phyloP scores from a whole-genome alignment of 352 stramenopile genomes.

The Aphanomyces euteiches region DNA sequence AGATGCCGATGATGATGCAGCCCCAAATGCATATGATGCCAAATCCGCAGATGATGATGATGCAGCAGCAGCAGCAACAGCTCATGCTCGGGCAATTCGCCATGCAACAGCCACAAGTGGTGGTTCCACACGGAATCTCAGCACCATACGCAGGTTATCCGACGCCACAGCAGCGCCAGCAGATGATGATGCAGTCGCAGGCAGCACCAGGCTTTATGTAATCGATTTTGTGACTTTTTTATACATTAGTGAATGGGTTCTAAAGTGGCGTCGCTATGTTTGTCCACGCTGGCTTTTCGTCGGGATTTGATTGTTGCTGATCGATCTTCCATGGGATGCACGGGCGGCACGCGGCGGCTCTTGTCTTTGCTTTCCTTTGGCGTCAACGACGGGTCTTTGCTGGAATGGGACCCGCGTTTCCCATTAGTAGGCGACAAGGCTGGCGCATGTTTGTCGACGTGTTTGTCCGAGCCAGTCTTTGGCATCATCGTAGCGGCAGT shows the following conservation, averaged over 20 bases:
- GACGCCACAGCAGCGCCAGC: background rate
- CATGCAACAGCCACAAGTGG: conserved; percentile 3
- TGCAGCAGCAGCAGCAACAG: background rate
- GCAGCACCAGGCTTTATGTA: background rate
- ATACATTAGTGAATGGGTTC: background rate
- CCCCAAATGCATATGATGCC: conserved; percentile 28
- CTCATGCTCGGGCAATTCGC: background rate
- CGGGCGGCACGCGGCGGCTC: conserved; percentile 7
- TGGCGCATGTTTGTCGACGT: conserved; percentile 10
- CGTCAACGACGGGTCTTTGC: background rate
- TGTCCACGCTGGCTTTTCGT: conserved; percentile 1
- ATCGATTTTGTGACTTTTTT: conserved; percentile 2
- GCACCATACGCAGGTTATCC: too few species aligned
- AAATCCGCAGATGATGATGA: background rate
- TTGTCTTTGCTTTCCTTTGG: conserved; percentile 24
- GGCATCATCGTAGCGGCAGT: background rate
- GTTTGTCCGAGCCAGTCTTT: conserved; percentile 1
- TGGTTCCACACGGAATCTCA: background rate
- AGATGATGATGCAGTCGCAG: conserved; percentile 4
- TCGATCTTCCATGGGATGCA: conserved; percentile 25
- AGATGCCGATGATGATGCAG: conserved; percentile 10
- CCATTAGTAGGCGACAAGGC: background rate
- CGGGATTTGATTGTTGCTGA: conserved; percentile 5
- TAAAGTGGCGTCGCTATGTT: background rate
- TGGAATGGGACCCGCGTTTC: background rate